Percentiles rank a stretch among this genome's conserved stretches.
Evolutionary conservation across 129 eudicot genomes (phyloP).

Genomic region (Apium graveolens): DNA sequence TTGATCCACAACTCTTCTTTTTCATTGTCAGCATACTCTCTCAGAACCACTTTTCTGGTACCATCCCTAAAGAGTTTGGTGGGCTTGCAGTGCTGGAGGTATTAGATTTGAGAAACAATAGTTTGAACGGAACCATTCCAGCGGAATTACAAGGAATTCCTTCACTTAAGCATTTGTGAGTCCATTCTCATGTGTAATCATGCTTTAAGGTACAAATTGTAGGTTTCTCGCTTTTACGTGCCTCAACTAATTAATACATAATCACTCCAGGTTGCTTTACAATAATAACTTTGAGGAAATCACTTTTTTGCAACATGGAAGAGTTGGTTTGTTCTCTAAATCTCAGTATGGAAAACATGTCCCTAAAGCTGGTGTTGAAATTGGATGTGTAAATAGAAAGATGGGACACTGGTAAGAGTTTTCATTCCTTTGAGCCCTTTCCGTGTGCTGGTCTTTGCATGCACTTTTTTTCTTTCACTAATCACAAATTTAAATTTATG

Average conservation of each 20-base stretch:
- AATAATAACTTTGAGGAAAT: slow-evolving; percentile 58
- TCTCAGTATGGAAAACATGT: slow-evolving; percentile 49
- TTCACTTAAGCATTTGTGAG: slow-evolving; percentile 72
- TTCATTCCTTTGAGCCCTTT: neutral
- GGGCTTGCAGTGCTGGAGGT: slow-evolving; percentile 56
- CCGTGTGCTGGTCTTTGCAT: neutral
- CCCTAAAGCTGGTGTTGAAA: slow-evolving; percentile 34
- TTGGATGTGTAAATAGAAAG: slow-evolving; percentile 57
- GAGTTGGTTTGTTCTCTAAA: slow-evolving; percentile 45
- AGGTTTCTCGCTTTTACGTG: slow-evolving; percentile 2
- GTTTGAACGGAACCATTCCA: slow-evolving; percentile 69
- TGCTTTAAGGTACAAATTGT: neutral
- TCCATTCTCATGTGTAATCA: slow-evolving; percentile 12
- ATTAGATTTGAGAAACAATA: slow-evolving; percentile 74
- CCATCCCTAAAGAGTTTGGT: slow-evolving; percentile 71
- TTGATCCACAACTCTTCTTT: neutral
- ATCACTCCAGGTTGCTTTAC: slow-evolving; percentile 57
- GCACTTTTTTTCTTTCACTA: neutral
- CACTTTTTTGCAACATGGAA: slow-evolving; percentile 45
- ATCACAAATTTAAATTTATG: neutral
- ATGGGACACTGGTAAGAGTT: slow-evolving; percentile 65
- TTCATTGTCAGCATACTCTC: slow-evolving; percentile 51
- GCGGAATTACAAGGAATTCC: slow-evolving; percentile 47
- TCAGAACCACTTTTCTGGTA: slow-evolving; percentile 61
- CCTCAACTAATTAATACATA: neutral